These are phyloP conservation scores for Trichoderma koningii DNA, from an alignment of 2,329 filamentous ascomycete species.

Conservation along the genomic window DNA sequence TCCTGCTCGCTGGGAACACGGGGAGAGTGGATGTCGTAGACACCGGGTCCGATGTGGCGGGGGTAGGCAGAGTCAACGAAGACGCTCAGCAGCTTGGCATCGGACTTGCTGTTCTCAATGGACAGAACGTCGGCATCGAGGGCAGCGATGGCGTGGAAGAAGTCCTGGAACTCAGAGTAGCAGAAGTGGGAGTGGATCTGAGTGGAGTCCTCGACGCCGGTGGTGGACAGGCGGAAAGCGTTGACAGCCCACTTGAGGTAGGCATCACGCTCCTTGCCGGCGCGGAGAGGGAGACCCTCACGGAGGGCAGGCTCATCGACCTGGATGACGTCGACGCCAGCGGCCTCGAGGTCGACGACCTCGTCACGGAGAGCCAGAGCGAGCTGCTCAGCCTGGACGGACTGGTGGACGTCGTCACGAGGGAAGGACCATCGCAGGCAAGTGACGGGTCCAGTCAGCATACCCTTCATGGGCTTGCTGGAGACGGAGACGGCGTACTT, in stretches of 20 bases:
- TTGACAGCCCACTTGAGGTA: constrained; percentile 98
- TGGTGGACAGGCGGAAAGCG: constrained; percentile 94
- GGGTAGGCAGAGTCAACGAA: constrained; percentile 98
- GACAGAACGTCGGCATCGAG: constrained; percentile 97
- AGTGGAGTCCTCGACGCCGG: constrained; percentile 90
- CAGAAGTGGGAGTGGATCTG: constrained; percentile 99
- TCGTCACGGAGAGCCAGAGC: constrained; percentile 97
- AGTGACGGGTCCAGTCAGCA: constrained; percentile 98
- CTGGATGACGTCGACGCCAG: constrained; percentile 96
- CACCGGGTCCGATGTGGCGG: constrained; percentile 97
- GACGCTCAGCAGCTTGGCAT: constrained; percentile 98
- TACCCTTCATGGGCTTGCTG: constrained; percentile 99
- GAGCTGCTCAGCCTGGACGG: constrained; percentile 97
- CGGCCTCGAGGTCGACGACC: constrained; percentile 95
- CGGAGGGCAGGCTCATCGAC: constrained; percentile 98
- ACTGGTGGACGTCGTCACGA: constrained; percentile 99
- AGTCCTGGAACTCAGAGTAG: constrained; percentile 99
- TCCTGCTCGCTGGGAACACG: constrained; percentile 96
- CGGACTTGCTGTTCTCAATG: constrained; percentile 99
- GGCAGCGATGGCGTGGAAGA: constrained; percentile 99
- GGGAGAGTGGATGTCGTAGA: constrained; percentile 99
- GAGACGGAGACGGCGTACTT: constrained; percentile 96
- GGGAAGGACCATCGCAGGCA: constrained; percentile 99
- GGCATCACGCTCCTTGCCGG: constrained; percentile 90
- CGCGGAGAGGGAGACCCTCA: constrained; percentile 96